Evolutionary conservation across 2,329 filamentous ascomycete genomes (phyloP).

Genomic region (Aspergillus sp.): DNA sequence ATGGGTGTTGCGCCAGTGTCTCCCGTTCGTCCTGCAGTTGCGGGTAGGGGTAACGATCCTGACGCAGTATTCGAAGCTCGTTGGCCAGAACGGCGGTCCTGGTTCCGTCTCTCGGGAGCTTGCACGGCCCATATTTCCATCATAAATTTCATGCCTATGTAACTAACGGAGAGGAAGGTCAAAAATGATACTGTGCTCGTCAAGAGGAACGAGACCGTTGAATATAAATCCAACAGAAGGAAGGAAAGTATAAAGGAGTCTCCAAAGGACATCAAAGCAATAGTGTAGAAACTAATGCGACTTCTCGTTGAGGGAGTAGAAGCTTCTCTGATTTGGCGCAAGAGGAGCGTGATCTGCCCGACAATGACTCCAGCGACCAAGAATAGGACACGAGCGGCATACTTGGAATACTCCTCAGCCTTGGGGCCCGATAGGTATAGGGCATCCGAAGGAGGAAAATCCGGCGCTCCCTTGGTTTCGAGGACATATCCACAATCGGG

Average conservation of each 20-base stretch:
- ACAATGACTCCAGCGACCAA: conserved; percentile 44
- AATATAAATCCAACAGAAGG: conserved; percentile 48
- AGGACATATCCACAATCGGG: conserved; percentile 60
- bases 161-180: conserved; percentile 52
- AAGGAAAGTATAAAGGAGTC: conserved; percentile 53
- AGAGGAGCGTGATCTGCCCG: conserved; percentile 48
- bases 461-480: conserved; percentile 52
- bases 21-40: conserved; percentile 37
- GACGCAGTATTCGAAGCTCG: conserved; percentile 23
- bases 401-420: conserved; percentile 47
- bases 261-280: conserved; percentile 53
- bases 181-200: conserved; percentile 51
- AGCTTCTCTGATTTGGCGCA: conserved; percentile 56
- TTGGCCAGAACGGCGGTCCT: conserved; percentile 19
- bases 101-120: conserved; percentile 35
- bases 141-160: conserved; percentile 57
- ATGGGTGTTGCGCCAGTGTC: conserved; percentile 47
- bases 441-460: conserved; percentile 43
- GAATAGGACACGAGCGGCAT: conserved; percentile 46
- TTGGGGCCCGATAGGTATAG: conserved; percentile 51
- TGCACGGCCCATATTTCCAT: conserved; percentile 61
- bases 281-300: conserved; percentile 56
- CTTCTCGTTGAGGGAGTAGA: conserved; percentile 57
- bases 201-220: conserved; percentile 47
- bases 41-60: conserved; percentile 43